Base-by-base conservation (phyloP, 345 rosid species). In the Corymbia maculata region DNA sequence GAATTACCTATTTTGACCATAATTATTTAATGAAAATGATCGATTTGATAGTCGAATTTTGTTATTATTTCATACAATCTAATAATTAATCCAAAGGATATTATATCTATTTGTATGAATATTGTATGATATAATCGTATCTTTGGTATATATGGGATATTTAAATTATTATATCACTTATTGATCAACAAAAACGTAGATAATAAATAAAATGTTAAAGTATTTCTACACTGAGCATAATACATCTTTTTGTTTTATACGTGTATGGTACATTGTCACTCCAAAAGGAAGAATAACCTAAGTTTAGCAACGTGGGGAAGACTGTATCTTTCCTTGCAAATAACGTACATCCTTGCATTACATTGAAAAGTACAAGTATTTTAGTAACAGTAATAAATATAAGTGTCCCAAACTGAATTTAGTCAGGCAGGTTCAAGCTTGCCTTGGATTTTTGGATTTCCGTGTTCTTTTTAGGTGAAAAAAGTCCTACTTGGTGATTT, bases 31-130 rank as follows among this genome's bases (percentile, higher is more conserved):
- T 9, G 1, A 12, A 36, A 42, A 75, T 1, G 9, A 36, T 75
- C 0, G 24, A 9, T 36, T 36, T 75, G 0, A 36, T 2, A 19
- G 13, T 75, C 36, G 7, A 42, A 5, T 75, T 44, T 36, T 11
- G 8, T 36, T 19, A 75, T 10, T 17, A 17, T 75, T 36, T 75
- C 7, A 3, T 36, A 17, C 8, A 11, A 36, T 36, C 79, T 8
- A 68, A 16, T 68, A 26, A 36, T 3, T 9, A 19, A 19, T 19
- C 82, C 17, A 75, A 36, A 75, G 2, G 24, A 19, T 36, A 2
- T 75, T 75, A 3, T 19, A 75, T 36, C 17, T 36, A 36, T 75
- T 2, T 17, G 1, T 11, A 2, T 36, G 49, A 36, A 36, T 36
- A 36, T 36, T 36, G 42, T 4, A 3, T 36, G 22, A 75, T 36